phyloP scores from a whole-genome alignment of 176 grass and related monocot genomes.

The Oryza glaberrima region DNA sequence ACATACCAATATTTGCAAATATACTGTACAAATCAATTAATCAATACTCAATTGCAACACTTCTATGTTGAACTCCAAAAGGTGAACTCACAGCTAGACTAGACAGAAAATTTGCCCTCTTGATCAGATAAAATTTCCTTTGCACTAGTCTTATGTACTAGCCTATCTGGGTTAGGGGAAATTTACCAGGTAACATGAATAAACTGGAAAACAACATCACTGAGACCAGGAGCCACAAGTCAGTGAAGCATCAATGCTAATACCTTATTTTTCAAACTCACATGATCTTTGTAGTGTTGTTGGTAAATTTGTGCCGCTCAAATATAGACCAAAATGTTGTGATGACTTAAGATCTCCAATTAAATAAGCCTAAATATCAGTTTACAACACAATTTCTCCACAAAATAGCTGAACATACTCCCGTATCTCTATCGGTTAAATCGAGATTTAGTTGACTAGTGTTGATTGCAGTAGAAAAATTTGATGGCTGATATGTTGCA shows the following conservation, averaged over 20 bases:
- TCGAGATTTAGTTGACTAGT: conserved; percentile 4
- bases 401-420: conserved; percentile 30
- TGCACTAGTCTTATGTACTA: background rate
- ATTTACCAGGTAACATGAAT: background rate
- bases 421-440: conserved; percentile 8
- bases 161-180: conserved; percentile 7
- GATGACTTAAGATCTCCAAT: background rate
- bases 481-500: background rate
- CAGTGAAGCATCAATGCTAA: background rate
- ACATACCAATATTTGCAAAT: background rate
- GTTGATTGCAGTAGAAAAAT: conserved; percentile 16
- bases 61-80: background rate
- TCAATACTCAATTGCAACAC: background rate
- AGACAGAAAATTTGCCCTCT: background rate
- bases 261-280: background rate
- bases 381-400: background rate
- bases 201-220: background rate
- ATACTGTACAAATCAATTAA: background rate
- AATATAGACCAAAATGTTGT: background rate
- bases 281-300: background rate
- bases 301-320: background rate
- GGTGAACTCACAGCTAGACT: conserved; percentile 29
- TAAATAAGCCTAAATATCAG: background rate
- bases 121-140: background rate
- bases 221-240: background rate